Base-by-base conservation (phyloP, 176 grass and related monocot genomes). In the Tillandsia leiboldiana region DNA sequence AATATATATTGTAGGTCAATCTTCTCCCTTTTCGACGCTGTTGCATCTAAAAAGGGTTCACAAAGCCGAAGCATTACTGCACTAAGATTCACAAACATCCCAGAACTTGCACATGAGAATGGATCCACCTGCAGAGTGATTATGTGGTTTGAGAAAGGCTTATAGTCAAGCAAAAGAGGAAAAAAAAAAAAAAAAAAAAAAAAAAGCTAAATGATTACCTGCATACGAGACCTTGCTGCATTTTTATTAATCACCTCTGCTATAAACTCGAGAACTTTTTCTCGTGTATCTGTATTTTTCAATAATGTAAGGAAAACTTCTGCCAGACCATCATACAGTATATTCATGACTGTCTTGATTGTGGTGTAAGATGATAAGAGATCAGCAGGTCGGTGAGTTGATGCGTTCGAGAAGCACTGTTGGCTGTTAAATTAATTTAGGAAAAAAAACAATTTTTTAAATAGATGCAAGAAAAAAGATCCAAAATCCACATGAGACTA, bases 71-170 rank as follows among this genome's bases (percentile, higher is more conserved):
- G 86, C 89, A 97, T 92, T 72, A 92, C 79, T 66, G 86, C 82
- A 70, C 89, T 92, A 65, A 97, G 86, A 75, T 92, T 97, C 70
- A 92, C 87, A 86, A 99, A 99, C 94, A 86, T 99, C 56, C 94
- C 94, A 33, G 87, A 77, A 79, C 94, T 99, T 12, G 89, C 94
- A 11, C 81, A 93, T 77, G 83, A 84, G 51, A 87, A 65, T 74
- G 87, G 89, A 61, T 93, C 89, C 18, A 93, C 94, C 92, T 96
- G 83, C 82, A 42, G 68, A 65, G 62, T n/a, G 12, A 57, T 53
- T 61, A 61, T 61, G 56, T 61, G n/a, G n/a, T 61, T 20, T 18
- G 10, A 61, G 56, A 9, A 48, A 17, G 27, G 42, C n/a, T 67
- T n/a, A 67, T 15, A n/a, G 8, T 42, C 29, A 67, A 67, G 14